Base-by-base conservation (phyloP, 1,284 basidiomycete species). In the Exobasidium cylindrosporum region DNA sequence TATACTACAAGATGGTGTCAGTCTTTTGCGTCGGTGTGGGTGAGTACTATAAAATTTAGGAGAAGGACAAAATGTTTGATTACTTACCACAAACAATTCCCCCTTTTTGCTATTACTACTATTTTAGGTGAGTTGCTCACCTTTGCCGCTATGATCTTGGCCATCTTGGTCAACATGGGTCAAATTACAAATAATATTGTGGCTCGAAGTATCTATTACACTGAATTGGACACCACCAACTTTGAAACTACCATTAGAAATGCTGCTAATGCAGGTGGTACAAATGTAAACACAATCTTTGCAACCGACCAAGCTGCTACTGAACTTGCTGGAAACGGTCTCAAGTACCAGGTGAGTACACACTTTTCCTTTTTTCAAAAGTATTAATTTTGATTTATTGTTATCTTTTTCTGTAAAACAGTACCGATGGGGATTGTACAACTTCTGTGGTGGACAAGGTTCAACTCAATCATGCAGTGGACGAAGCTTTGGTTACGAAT, bases 171-270 rank as follows among this genome's bases (percentile, higher is more conserved):
- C 54, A 61, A 61, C 30, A 70, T 78, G 28, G 72, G 74, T 23
- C 76, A 78, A 59, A 52, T 78, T 14, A 67, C 73, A 40, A 58
- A 71, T 50, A 79, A 79, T 68, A 71, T 79, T 52, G 77, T 79
- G 23, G 65, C 77, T 2, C 70, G 76, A 23, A 69, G 74, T 69
- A 73, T 79, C 54, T 65, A 68, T 24, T 68, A 64, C 64, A 68
- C 70, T 56, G 46, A 35, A 14, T 58, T 76, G 17, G 61, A 67
- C 62, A 66, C 71, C 3, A 11, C 49, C 3, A 62, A 59, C 24
- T 62, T 74, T 17, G 60, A 66, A 13, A 45, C 60, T 40, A 64
- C 70, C 0, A 59, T 72, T 21, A 26, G 60, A 45, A 40, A 57
- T 17, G 26, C n/a, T 30, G 40, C 61, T 32, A 47, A 61, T 29